Evolutionary conservation across 495 filamentous ascomycete genomes (phyloP).

Genomic region (Cercophora scortea): DNA sequence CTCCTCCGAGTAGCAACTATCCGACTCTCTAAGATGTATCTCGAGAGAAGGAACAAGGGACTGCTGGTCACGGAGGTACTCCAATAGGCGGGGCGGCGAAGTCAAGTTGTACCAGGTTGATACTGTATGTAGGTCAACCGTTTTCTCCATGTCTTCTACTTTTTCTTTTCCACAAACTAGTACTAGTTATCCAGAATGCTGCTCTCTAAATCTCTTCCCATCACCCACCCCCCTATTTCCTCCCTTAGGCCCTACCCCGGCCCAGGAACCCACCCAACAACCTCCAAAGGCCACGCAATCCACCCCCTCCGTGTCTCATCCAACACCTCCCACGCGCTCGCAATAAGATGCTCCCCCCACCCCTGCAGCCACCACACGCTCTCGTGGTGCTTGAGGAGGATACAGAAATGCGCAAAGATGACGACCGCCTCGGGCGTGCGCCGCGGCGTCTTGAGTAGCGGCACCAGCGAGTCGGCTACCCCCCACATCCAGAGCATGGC

Average conservation of each 20-base stretch:
- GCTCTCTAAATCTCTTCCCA: too few relatives aligned
- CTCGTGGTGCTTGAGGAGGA: conserved; percentile 22
- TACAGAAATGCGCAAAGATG: conserved; percentile 27
- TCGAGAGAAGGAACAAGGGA: too few relatives aligned
- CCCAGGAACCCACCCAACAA: conserved; percentile 13
- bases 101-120: too few relatives aligned
- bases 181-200: too few relatives aligned
- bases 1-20: too few relatives aligned
- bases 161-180: too few relatives aligned
- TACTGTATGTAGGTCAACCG: too few relatives aligned
- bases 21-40: too few relatives aligned
- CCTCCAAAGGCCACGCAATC: conserved; percentile 27
- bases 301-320: conserved; percentile 23
- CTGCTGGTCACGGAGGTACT: too few relatives aligned
- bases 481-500: conserved; percentile 31
- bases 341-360: conserved; percentile 24
- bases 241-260: background rate
- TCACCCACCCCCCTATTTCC: too few relatives aligned
- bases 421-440: conserved; percentile 23
- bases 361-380: conserved; percentile 29
- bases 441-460: conserved; percentile 17
- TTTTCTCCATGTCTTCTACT: too few relatives aligned
- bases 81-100: too few relatives aligned
- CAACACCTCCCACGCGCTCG: conserved; percentile 19
- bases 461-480: conserved; percentile 25